Percentiles rank a stretch among this genome's conserved stretches.
These are phyloP conservation scores for Tetrahymena elliotti DNA, from an alignment of 73 alveolate species.

Conservation along the genomic window DNA sequence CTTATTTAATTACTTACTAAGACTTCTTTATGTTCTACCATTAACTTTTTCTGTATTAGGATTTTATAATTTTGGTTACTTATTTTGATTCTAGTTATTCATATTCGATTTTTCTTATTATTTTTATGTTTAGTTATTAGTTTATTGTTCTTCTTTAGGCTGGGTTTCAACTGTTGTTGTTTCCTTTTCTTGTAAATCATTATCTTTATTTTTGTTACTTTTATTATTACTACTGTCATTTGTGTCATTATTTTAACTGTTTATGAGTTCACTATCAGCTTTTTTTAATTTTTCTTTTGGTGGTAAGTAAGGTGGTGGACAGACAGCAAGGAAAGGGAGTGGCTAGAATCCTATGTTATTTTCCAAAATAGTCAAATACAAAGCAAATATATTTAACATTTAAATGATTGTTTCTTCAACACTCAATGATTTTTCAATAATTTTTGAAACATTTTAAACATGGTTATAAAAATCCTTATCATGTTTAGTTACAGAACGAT, in stretches of 20 bases:
- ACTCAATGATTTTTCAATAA: background rate
- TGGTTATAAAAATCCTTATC: background rate
- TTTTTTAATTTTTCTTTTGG: background rate
- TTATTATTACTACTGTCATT: background rate
- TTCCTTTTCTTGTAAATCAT: background rate
- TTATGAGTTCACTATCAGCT: background rate
- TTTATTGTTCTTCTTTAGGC: background rate
- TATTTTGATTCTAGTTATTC: background rate
- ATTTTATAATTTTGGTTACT: background rate
- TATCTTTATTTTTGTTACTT: background rate
- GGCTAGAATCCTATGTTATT: background rate
- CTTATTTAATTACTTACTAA: background rate
- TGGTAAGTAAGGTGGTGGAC: background rate
- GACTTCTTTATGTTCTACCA: background rate
- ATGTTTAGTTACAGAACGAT: background rate
- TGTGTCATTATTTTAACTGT: background rate
- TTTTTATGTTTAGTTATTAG: background rate
- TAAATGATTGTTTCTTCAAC: background rate
- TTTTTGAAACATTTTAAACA: background rate
- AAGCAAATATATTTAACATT: background rate
- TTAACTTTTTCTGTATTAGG: background rate
- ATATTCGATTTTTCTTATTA: background rate
- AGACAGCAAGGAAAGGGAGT: background rate
- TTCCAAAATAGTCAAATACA: background rate
- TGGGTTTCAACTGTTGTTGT: background rate